These are phyloP conservation scores for Candida glucosophila DNA, from an alignment of 1,139 yeast species.

Conservation along the genomic window DNA sequence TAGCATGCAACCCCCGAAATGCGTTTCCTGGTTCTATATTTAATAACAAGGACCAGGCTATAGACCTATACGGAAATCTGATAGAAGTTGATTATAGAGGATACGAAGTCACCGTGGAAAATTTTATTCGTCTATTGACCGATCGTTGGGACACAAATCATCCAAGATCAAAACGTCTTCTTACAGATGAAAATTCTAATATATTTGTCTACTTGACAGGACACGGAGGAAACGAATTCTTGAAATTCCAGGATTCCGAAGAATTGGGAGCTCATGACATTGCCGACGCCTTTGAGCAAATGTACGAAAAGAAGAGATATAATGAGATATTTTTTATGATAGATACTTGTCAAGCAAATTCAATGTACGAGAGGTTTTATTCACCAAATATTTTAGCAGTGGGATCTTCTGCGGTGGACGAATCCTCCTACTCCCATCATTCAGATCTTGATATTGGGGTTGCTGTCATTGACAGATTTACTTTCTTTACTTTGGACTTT, in stretches of 20 bases:
- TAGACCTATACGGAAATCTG: conserved; percentile 88
- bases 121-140: conserved; percentile 78
- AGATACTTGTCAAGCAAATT: conserved; percentile 97
- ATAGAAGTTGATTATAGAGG: conserved; percentile 97
- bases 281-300: conserved; percentile 95
- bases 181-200: conserved; percentile 91
- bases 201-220: conserved; percentile 95
- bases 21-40: conserved; percentile 95
- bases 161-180: conserved; percentile 80
- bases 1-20: conserved; percentile 93
- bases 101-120: conserved; percentile 96
- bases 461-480: conserved; percentile 93
- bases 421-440: conserved; percentile 90
- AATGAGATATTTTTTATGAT: conserved; percentile 95
- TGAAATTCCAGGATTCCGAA: conserved; percentile 97
- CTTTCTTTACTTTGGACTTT: conserved; percentile 84
- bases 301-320: conserved; percentile 92
- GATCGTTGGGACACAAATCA: conserved; percentile 94
- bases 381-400: conserved; percentile 91
- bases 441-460: conserved; percentile 95
- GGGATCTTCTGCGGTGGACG: conserved; percentile 86
- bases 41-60: conserved; percentile 88
- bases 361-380: conserved; percentile 89
- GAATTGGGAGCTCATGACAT: conserved; percentile 92
- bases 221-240: conserved; percentile 96